Evolutionary conservation across 169 alveolate genomes (phyloP), one percentile per base, ranked within the genome.

Genomic region (Plasmodium vinckei): DNA sequence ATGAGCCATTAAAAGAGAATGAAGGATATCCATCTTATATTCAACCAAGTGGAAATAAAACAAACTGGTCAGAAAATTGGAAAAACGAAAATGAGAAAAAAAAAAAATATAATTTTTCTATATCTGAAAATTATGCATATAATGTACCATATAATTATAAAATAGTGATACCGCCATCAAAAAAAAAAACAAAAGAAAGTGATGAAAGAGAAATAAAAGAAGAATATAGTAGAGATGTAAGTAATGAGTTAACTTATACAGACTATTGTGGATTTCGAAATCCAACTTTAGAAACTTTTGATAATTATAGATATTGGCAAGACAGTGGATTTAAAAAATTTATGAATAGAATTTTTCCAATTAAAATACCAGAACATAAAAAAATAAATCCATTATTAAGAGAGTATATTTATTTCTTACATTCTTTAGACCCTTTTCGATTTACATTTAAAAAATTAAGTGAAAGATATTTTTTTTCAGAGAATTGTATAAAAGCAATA

Each of bases 281-380:
- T 88, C 97, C 97, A 2, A 94, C 97, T 10, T 77, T 96, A 67
- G 91, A 88, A 15, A 96, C 98, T 9, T 69, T 94, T 53, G 95
- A 94, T 67, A 95, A 96, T 73, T 88, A 82, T 46, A 90, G 95
- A 65, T 94, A 94, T 72, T 94, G 97, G 97, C 89, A 93, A 92
- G 98, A 96, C 79, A 87, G 89, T 7, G 98, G 98, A 13, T 91
- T 96, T 47, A 96, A 94, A 87, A 84, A 95, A 39, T 79, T 96
- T 44, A 39, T 92, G 17, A 94, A 94, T 17, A 93, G 98, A 12
- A 92, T 93, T 59, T 96, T 96, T 82, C 98, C 98, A 6, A 56
- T 96, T 9, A 94, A 94, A 51, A 75, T 94, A 33, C 96, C 96
- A 1, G 93, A 82, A 60, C 92, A 92, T 72, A 87, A 82, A 75